Evolutionary conservation across 768 basidiomycete species (phyloP).

Genomic region (Clitopilus hobsonii): DNA sequence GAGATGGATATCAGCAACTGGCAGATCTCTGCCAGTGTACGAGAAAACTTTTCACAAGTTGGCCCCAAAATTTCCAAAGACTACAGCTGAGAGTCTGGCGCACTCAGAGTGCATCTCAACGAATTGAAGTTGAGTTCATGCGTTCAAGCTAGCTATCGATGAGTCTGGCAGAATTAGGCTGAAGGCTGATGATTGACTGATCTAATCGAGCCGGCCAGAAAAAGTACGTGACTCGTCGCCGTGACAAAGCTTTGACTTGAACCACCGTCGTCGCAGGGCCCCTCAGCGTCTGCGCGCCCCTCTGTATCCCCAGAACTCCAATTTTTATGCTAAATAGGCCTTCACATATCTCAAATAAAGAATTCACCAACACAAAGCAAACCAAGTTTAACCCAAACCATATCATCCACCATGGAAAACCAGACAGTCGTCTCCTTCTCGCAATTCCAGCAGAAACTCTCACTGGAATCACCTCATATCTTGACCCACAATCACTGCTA

Average conservation of each 20-base stretch:
- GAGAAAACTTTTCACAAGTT: no score
- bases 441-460: conserved; percentile 67
- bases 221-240: neutral
- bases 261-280: conserved; percentile 10
- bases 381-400: conserved; percentile 21
- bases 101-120: neutral
- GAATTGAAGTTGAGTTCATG: neutral
- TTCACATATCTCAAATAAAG: conserved; percentile 34
- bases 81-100: no score
- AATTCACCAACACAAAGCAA: conserved; percentile 25
- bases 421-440: conserved; percentile 34
- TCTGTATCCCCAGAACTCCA: neutral
- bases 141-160: no score
- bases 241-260: neutral
- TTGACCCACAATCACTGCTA: conserved; percentile 59
- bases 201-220: neutral
- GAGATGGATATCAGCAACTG: neutral
- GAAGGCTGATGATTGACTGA: neutral
- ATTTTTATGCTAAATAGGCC: conserved; percentile 70
- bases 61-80: no score
- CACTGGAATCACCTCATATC: conserved; percentile 69
- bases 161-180: neutral
- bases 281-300: conserved; percentile 12
- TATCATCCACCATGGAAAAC: conserved; percentile 45
- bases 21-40: neutral